These are phyloP conservation scores for Erodium texanum DNA, from an alignment of 441 rosid species.

Conservation along the genomic window DNA sequence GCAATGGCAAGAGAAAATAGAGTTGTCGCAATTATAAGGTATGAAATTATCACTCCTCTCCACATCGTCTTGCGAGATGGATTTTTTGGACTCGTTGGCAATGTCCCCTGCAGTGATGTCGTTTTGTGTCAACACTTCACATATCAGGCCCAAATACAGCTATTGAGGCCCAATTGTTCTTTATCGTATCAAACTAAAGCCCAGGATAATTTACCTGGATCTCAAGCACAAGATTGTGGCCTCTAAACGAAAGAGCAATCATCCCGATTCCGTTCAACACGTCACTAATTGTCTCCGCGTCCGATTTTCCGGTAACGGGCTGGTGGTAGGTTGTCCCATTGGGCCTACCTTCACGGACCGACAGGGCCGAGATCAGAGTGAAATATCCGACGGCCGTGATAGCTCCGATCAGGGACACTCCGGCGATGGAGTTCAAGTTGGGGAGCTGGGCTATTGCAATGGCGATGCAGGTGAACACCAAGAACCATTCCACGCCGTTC, in stretches of 20 bases:
- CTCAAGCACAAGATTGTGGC: constrained; percentile 54
- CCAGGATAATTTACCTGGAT: constrained; percentile 31
- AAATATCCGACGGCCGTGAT: constrained; percentile 27
- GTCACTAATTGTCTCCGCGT: constrained; percentile 22
- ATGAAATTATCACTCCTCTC: constrained; percentile 39
- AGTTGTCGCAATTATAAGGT: constrained; percentile 28
- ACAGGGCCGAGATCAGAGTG: constrained; percentile 30
- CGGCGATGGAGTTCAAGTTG: constrained; percentile 33
- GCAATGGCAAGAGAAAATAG: constrained; percentile 31
- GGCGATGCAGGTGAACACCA: constrained; percentile 37
- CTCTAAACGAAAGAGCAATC: constrained; percentile 38
- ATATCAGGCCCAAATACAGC: background rate
- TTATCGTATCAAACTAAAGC: no score
- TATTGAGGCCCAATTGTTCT: no score
- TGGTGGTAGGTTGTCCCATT: constrained; percentile 18
- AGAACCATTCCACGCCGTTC: constrained; percentile 31
- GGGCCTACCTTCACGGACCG: constrained; percentile 25
- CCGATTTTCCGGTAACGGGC: constrained; percentile 13
- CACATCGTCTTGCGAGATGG: constrained; percentile 36
- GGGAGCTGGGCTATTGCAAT: constrained; percentile 34
- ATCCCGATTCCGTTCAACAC: constrained; percentile 35
- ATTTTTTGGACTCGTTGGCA: constrained; percentile 27
- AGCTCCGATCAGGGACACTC: constrained; percentile 32
- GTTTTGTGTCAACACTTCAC: background rate
- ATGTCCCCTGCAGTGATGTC: constrained; percentile 34